Conservation (phyloP, 2,329 filamentous ascomycete species). For the Xylariaceae sp. region DNA sequence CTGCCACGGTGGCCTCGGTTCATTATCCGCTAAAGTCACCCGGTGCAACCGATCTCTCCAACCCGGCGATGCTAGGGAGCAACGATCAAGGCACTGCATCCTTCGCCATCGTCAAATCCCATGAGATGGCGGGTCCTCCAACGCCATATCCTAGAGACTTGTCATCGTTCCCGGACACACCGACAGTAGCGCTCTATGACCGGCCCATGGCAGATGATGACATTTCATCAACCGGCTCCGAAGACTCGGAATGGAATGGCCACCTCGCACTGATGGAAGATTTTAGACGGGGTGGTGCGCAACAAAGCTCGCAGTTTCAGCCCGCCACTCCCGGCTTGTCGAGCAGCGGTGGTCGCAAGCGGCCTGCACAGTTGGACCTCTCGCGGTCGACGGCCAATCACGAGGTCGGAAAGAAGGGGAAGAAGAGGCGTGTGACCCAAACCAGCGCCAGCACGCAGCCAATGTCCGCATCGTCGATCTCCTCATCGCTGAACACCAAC, state of each 20-base stretch:
- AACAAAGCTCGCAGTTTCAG: no score
- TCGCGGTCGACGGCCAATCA: neutral
- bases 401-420: conserved; percentile 1
- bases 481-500: neutral
- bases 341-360: no score
- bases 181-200: conserved; percentile 13
- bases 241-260: no score
- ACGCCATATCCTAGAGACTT: conserved; percentile 5
- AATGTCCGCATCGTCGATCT: neutral
- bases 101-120: neutral
- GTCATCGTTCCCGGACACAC: conserved; percentile 1
- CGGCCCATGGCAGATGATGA: neutral
- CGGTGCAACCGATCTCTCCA: conserved; percentile 6
- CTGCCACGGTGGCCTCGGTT: conserved; percentile 9
- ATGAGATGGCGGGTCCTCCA: conserved; percentile 2
- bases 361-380: neutral
- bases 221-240: neutral
- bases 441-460: neutral
- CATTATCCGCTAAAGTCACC: conserved; percentile 15
- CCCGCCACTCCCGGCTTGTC: no score
- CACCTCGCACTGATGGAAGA: no score
- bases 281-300: no score
- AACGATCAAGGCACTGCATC: neutral
- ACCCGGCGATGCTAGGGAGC: neutral
- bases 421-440: conserved; percentile 6